Base-by-base conservation (phyloP, 192 early-diverging fungal genomes). In the Backusella psychrophila region DNA sequence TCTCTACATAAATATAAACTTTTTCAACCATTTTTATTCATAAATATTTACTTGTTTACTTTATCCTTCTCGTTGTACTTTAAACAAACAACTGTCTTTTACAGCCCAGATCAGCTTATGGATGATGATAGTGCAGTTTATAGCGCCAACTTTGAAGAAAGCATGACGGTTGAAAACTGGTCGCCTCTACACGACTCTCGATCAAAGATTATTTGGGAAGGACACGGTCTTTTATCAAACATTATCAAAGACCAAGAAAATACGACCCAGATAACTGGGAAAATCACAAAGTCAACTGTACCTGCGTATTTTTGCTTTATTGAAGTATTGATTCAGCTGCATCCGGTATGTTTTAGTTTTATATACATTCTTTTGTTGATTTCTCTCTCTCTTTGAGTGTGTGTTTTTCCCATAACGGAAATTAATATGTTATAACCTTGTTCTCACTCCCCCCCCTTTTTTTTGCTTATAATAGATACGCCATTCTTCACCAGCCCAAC, bases 291-390 rank as follows among this genome's bases (percentile, higher is more conserved):
- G 12, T 29, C 69, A 26, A 41, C 34, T 26, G 21, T 29, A 26
- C 34, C 52, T 3, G 41, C 52, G 1, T 56, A 77, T 52, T 53
- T 53, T 26, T 69, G 70, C 26, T 71, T 35, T 35, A 59, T 66
- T 9, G 69, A 78, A 73, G 77, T 78, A 9, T 26, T 78, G 33
- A 46, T 78, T 71, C 77, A 78, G 66, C 44, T 78, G 29, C 77
- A 78, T 42, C 77, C 77, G 31, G 77, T 78, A 78, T 29, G 77
- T 71, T 53, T 71, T 66, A 21, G 19, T 70, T 70, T 31, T 38
- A 68, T 3, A 9, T 9, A 46, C 41, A 26, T 56, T 72, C 7
- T 52, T 72, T 29, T 63, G 56, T 63, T 44, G 42, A 44, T 17
- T 15, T 44, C 42, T 44, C 2, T 11, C 39, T 11, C 39, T 41